Conservation (phyloP, 1,139 yeast genomes). For the Geotrichum cucujoidarum region DNA sequence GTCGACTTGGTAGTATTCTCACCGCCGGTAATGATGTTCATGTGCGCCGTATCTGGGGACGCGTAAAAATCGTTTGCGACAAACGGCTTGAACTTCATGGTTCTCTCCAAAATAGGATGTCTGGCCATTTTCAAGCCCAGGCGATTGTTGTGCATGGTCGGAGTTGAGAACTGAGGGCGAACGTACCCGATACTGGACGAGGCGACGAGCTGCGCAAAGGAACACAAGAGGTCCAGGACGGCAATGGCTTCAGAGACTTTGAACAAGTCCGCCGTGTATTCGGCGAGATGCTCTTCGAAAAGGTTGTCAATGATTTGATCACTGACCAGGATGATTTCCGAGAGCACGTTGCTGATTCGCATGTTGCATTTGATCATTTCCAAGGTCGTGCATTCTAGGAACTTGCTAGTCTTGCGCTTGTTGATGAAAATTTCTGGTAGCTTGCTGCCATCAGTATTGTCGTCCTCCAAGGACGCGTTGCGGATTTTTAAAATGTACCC, state of each 20-base stretch:
- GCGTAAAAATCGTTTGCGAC: conserved; percentile 42
- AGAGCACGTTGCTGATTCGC: conserved; percentile 39
- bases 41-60: conserved; percentile 35
- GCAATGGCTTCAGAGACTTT: conserved; percentile 46
- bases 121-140: conserved; percentile 37
- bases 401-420: conserved; percentile 30
- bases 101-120: conserved; percentile 42
- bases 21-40: conserved; percentile 44
- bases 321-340: conserved; percentile 42
- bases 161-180: conserved; percentile 36
- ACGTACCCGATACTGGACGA: conserved; percentile 30
- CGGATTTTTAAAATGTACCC: conserved; percentile 40
- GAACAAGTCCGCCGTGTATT: conserved; percentile 38
- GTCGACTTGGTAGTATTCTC: not conserved
- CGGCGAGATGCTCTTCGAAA: conserved; percentile 30
- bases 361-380: conserved; percentile 42
- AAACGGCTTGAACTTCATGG: conserved; percentile 27
- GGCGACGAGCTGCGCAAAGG: conserved; percentile 36
- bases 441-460: conserved; percentile 17
- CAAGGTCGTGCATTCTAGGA: conserved; percentile 42
- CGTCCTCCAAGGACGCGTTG: conserved; percentile 10
- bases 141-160: conserved; percentile 27
- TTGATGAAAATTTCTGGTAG: conserved; percentile 40
- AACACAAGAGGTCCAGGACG: conserved; percentile 42
- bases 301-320: conserved; percentile 40